Evolutionary conservation across 202 grass and related monocot genomes (phyloP), one percentile per base, ranked within the genome.

Genomic region (Zoysia matrella): DNA sequence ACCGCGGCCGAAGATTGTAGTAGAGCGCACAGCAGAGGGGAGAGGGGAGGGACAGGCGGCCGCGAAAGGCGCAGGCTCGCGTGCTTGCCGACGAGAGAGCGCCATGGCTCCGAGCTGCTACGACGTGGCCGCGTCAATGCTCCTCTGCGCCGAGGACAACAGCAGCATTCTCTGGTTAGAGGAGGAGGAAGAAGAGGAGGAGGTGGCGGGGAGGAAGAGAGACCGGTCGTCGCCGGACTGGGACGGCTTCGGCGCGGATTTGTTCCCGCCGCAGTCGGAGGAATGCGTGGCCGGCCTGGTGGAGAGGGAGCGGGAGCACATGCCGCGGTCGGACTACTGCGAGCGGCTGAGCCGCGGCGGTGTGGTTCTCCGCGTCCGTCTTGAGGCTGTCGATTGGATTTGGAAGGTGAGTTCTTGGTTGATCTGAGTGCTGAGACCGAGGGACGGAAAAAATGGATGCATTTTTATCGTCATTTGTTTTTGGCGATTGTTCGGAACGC

Each of bases 61-160:
- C 42, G 16, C 39, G 53, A 47, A 58, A 73, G 49, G 69, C 60
- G 9, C 14, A 2, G 83, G 57, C 66, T 71, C 22, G 22, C 71
- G 54, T 8, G 15, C 48, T 67, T 61, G 39, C 15, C 0, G 12
- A 39, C 30, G 45, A 9, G 15, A 9, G 30, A 40, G 71, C 41
- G 85, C 45, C 73, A 94, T 94, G 92, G 86, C 86, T 60, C 92
- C 86, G 54, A 91, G 86, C 81, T 64, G 84, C 81, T 76, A 80
- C 65, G 92, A 91, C 48, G 86, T 69, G 73, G 68, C 84, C 30
- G 81, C 92, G 61, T 91, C 92, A 18, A 77, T 91, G 84, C 92
- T 94, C 16, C 82, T 94, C 41, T 94, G 92, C 84, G 81, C 92
- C 50, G 92, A 94, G 85, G 89, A 94, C 70, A 89, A 83, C 81